These are phyloP conservation scores for Groenewaldozyma salmanticensis DNA, from an alignment of 805 yeast genomes.

Conservation along the genomic window DNA sequence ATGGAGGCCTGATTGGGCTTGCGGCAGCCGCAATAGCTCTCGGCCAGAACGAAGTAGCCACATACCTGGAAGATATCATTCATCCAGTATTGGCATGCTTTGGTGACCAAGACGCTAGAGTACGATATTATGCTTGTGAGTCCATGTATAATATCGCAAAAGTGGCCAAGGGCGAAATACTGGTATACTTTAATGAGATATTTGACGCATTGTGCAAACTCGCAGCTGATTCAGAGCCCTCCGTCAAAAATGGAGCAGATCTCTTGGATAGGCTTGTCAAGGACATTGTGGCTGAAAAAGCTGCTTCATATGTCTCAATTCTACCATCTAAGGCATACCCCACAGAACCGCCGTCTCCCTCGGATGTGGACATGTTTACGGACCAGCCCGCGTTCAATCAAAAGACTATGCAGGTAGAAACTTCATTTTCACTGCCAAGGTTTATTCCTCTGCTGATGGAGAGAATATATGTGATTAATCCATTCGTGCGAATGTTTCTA, in stretches of 20 bases:
- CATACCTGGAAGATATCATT: conserved; percentile 72
- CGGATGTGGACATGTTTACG: conserved; percentile 34
- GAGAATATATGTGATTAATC: conserved; percentile 84
- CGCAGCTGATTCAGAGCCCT: conserved; percentile 82
- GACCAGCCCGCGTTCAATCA: conserved; percentile 23
- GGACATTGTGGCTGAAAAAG: conserved; percentile 91
- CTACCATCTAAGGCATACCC: conserved; percentile 32
- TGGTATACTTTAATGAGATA: conserved; percentile 84
- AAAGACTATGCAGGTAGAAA: conserved; percentile 31
- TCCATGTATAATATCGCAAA: conserved; percentile 91
- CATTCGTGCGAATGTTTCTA: conserved; percentile 82
- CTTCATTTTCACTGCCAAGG: conserved; percentile 67
- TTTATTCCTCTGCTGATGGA: conserved; percentile 89
- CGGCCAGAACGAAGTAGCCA: conserved; percentile 73
- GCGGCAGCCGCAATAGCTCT: conserved; percentile 94
- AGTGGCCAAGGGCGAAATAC: conserved; percentile 90
- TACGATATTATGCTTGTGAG: conserved; percentile 94
- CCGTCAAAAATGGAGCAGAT: conserved; percentile 94
- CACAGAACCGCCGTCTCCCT: conserved; percentile 47
- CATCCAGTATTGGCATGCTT: conserved; percentile 93
- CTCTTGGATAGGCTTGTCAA: conserved; percentile 80
- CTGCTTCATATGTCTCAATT: conserved; percentile 60
- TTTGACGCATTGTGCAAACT: conserved; percentile 86
- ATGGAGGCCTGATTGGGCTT: conserved; percentile 91
- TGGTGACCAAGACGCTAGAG: conserved; percentile 96